A percentile compares a stretch with the other conserved stretches of the same genome.
Evolutionary conservation across 2,329 filamentous ascomycete species (phyloP).

Genomic region (Paracoccidioides lutzii): DNA sequence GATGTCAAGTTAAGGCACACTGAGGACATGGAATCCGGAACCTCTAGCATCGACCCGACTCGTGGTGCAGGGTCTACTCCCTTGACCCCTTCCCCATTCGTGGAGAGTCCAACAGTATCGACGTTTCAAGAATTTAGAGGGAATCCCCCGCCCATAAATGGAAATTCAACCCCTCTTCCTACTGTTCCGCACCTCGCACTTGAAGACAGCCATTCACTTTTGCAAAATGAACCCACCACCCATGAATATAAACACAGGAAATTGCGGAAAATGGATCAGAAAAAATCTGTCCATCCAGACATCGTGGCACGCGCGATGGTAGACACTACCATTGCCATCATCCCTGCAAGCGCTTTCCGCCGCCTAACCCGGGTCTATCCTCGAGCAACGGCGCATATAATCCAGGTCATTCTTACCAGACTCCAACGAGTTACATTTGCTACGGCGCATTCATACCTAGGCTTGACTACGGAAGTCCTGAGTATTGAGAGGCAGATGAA

Average conservation of each 20-base stretch:
- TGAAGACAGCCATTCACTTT: constrained; percentile 14
- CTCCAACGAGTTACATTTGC: constrained; percentile 89
- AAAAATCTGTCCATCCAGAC: constrained; percentile 80
- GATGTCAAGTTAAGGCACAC: constrained; percentile 68
- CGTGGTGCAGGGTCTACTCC: constrained; percentile 28
- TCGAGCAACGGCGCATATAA: constrained; percentile 91
- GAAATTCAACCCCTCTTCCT: constrained; percentile 33
- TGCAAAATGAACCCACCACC: constrained; percentile 9
- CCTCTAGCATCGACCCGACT: constrained; percentile 23
- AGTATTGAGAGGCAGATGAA: constrained; percentile 91
- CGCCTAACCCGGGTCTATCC: constrained; percentile 88
- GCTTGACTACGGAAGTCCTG: constrained; percentile 79
- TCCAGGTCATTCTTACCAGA: constrained; percentile 90
- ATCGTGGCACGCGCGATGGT: constrained; percentile 92
- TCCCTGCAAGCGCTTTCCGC: constrained; percentile 89
- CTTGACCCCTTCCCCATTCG: constrained; percentile 24
- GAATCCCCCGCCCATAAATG: constrained; percentile 12
- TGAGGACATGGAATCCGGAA: constrained; percentile 37
- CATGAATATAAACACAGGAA: constrained; percentile 24
- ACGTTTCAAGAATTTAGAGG: constrained; percentile 9
- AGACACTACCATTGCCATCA: constrained; percentile 96
- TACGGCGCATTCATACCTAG: constrained; percentile 88
- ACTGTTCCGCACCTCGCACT: constrained; percentile 64
- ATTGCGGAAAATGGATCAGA: constrained; percentile 27
- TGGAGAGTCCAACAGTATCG: constrained; percentile 18